These are phyloP conservation scores for Botryotinia calthae DNA, from an alignment of 2,329 filamentous ascomycete species.

Conservation along the genomic window DNA sequence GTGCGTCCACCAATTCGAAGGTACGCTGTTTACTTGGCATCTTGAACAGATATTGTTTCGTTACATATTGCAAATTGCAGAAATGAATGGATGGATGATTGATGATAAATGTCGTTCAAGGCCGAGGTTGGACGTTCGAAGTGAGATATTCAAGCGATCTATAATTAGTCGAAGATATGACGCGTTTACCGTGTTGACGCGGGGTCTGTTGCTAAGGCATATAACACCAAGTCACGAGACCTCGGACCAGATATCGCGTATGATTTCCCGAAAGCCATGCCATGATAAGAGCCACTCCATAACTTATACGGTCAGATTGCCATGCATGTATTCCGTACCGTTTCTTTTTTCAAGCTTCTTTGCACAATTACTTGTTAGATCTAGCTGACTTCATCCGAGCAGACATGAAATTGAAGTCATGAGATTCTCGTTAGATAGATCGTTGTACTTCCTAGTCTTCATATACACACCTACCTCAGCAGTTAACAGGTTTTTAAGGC, in stretches of 20 bases:
- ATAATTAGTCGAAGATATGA: neutral
- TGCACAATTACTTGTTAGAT: neutral
- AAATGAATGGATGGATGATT: neutral
- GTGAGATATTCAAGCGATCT: neutral
- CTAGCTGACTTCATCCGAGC: neutral
- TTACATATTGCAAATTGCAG: neutral
- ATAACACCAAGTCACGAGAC: neutral
- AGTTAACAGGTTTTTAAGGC: neutral
- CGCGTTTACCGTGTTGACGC: neutral
- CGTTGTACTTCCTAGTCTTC: neutral
- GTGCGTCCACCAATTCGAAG: conserved; percentile 44
- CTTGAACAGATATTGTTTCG: neutral
- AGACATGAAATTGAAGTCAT: neutral
- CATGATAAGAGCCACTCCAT: neutral
- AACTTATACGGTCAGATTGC: neutral
- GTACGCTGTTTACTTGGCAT: conserved; percentile 13
- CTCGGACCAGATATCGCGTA: neutral
- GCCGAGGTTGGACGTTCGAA: neutral
- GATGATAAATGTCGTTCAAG: neutral
- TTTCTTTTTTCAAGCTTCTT: neutral
- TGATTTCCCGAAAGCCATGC: neutral
- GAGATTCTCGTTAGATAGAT: neutral
- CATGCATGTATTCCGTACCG: neutral
- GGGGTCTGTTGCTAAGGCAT: neutral
- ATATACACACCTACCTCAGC: neutral